Conservation (phyloP, 805 yeast species). For the Schwanniomyces vanrijiae region DNA sequence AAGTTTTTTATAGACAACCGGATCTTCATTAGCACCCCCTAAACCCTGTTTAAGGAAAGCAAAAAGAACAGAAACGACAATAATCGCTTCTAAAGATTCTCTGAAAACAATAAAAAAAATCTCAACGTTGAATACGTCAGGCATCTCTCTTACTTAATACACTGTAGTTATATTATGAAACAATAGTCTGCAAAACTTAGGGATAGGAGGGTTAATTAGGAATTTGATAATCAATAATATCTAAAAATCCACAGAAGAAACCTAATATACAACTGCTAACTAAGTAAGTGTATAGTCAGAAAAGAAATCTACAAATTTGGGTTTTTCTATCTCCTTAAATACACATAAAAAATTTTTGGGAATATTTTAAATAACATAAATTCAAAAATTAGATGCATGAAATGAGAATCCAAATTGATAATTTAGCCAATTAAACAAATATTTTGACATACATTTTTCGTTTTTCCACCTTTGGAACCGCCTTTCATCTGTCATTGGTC, state of each 20-base stretch:
- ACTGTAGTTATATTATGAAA: background rate
- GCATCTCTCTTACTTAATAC: slow-evolving; percentile 6
- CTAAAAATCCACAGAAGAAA: background rate
- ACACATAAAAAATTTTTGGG: background rate
- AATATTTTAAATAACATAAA: background rate
- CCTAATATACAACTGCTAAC: background rate
- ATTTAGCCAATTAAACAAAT: background rate
- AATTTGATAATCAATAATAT: background rate
- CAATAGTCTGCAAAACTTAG: background rate
- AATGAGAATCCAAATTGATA: background rate
- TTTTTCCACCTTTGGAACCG: background rate
- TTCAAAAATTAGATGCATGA: background rate
- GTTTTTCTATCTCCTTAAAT: background rate
- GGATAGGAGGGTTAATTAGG: background rate
- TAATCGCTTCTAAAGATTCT: slow-evolving; percentile 90
- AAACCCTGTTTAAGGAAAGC: slow-evolving; percentile 91
- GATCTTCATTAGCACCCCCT: slow-evolving; percentile 52
- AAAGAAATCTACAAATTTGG: background rate
- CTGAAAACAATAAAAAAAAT: slow-evolving; percentile 90
- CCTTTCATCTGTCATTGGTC: background rate
- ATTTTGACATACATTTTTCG: background rate
- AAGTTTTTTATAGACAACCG: slow-evolving; percentile 56
- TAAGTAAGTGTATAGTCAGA: background rate
- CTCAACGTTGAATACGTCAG: slow-evolving; percentile 63
- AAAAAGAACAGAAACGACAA: slow-evolving; percentile 85